A percentile compares a stretch with the other conserved stretches of the same genome.
Conservation (phyloP, 768 basidiomycete species). For the Gloeostereum incarnatum region DNA sequence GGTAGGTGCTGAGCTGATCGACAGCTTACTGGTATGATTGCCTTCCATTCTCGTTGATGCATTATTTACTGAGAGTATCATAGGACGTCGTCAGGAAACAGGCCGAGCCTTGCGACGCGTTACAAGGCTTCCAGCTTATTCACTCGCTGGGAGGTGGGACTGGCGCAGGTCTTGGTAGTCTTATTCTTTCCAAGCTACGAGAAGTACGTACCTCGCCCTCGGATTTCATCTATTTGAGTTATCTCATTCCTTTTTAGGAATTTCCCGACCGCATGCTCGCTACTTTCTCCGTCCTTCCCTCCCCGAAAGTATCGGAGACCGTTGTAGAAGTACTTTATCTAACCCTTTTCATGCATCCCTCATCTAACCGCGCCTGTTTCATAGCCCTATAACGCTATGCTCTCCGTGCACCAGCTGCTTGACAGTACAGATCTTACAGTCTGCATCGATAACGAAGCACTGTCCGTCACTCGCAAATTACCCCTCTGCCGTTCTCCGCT, state of each 20-base stretch:
- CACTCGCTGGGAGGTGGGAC: constrained; percentile 92
- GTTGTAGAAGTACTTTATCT: constrained; percentile 49
- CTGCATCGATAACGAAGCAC: constrained; percentile 81
- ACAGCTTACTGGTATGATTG: constrained; percentile 54
- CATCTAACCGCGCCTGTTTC: too few relatives aligned
- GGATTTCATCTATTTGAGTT: too few relatives aligned
- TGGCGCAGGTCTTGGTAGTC: constrained; percentile 76
- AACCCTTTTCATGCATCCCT: constrained; percentile 45
- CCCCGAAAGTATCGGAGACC: constrained; percentile 48
- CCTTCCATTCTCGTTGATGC: not conserved
- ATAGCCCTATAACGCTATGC: constrained; percentile 81
- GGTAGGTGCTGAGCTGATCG: constrained; percentile 84
- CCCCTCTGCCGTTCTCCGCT: not conserved
- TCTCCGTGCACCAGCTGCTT: constrained; percentile 83
- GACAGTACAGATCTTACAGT: constrained; percentile 81
- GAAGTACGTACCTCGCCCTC: constrained; percentile 63
- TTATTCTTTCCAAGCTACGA: constrained; percentile 73
- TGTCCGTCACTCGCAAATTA: constrained; percentile 33
- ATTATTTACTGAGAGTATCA: not conserved
- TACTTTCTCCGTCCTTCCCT: constrained; percentile 43
- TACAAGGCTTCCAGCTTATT: constrained; percentile 87
- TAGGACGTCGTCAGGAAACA: constrained; percentile 75
- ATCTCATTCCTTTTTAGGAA: too few relatives aligned
- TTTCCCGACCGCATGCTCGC: constrained; percentile 49
- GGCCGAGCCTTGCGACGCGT: constrained; percentile 70